phyloP scores from a whole-genome alignment of 106 monocot species.

The Apostasia shenzhenica region DNA sequence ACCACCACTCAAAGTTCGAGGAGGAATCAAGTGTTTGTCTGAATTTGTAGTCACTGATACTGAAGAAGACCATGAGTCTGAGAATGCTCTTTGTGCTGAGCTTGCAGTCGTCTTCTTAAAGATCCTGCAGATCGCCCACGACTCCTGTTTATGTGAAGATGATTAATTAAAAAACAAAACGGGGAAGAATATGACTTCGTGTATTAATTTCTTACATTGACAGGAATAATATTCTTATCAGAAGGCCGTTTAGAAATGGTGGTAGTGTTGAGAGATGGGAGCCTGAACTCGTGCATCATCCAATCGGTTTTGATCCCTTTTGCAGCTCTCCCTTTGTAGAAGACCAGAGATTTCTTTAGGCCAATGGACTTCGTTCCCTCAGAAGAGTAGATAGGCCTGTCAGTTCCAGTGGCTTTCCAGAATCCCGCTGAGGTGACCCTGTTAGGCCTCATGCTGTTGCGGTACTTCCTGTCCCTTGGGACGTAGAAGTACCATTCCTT shows the following conservation, averaged over 20 bases:
- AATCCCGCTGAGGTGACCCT: slow-evolving; percentile 90
- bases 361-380: slow-evolving; percentile 92
- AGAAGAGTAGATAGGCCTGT: slow-evolving; percentile 87
- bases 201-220: slow-evolving; percentile 33
- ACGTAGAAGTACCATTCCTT: slow-evolving; percentile 99
- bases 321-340: slow-evolving; percentile 98
- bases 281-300: slow-evolving; percentile 99
- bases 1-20: slow-evolving; percentile 9
- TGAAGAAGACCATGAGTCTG: slow-evolving; percentile 39
- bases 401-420: slow-evolving; percentile 98
- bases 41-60: slow-evolving; percentile 9
- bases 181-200: not conserved
- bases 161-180: not conserved
- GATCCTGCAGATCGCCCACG: slow-evolving; percentile 68
- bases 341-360: slow-evolving; percentile 97
- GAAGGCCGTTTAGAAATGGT: slow-evolving; percentile 37
- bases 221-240: slow-evolving; percentile 51
- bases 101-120: slow-evolving; percentile 51
- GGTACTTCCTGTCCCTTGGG: slow-evolving; percentile 87
- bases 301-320: slow-evolving; percentile 93
- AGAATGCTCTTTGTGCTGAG: slow-evolving; percentile 37
- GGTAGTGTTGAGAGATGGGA: slow-evolving; percentile 57
- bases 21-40: slow-evolving; percentile 18
- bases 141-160: slow-evolving; percentile 22
- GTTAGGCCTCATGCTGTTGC: slow-evolving; percentile 93